Base-by-base conservation (phyloP, 2,329 filamentous ascomycete genomes). In the Fusarium sulawesiense region DNA sequence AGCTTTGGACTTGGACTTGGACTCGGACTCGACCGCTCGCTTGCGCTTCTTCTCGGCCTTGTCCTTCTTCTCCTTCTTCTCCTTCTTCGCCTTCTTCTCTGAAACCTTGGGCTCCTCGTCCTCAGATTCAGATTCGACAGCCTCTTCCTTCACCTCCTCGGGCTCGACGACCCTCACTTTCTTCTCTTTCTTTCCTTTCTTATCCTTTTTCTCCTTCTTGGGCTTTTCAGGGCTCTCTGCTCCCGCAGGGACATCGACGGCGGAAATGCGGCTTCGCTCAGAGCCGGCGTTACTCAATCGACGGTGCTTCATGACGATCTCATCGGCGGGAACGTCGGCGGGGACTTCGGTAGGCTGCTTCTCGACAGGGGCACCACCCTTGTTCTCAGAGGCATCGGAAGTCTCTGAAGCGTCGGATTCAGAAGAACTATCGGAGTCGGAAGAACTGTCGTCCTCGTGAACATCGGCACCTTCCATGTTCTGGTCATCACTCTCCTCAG, bases 1-100 rank as follows among this genome's bases (percentile, higher is more conserved):
- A 21, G 68, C 68, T 41, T 64, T 66, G 18, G 34, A 6, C 47
- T 72, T 66, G 44, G 50, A 51, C 41, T 64, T 66, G 18, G 34
- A 10, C 49, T 72, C 65, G 46, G 50, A 47, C 49, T 68, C 68
- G 42, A 69, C 50, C 21, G 58, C 75, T 54, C 76, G 77, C 71
- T 80, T 80, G 40, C 76, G 75, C 72, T 78, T 81, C 71, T 79
- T 81, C 63, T 78, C 76, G 12, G 78, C 72, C 71, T 76, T 77
- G 9, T 37, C 32, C 9, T 18, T 37, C 10, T 37, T 37, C 72
- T 78, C 81, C 71, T 79, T 81, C 63, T 78, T 76, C 9, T 77
- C 73, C 70, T 78, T 80, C 60, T 76, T 77, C 61, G 78, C 70
- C 68, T 78, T 80, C 56, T 76, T 77, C 60, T 73, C 73, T 48